Conservation (phyloP, 176 grass and related monocot genomes). For the Carex cristatella region DNA sequence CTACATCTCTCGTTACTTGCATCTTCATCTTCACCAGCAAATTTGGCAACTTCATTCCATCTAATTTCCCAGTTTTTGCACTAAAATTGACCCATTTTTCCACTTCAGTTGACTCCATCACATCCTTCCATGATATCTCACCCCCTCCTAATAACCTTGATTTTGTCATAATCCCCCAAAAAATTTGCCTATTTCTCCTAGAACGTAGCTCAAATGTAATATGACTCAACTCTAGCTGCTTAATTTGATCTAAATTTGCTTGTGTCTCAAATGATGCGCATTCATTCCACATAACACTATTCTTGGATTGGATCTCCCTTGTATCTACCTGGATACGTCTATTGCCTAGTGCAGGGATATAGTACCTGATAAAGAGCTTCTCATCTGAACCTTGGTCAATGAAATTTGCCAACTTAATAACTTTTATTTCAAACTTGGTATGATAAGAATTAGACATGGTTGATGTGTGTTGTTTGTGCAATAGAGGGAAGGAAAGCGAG, state of each 20-base stretch:
- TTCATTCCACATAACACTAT: not conserved
- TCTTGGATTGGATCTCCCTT: not conserved
- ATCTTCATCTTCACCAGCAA: slow-evolving; percentile 6
- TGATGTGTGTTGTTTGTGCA: not conserved
- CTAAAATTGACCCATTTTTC: slow-evolving; percentile 10
- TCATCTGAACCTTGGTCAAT: not conserved
- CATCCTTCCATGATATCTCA: slow-evolving; percentile 11
- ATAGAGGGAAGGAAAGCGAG: not conserved
- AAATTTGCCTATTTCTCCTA: not conserved
- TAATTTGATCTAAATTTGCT: not conserved
- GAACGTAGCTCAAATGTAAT: slow-evolving; percentile 11
- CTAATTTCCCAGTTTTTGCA: not conserved
- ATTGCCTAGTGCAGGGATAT: not conserved
- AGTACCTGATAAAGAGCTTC: slow-evolving; percentile 12
- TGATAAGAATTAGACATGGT: not conserved
- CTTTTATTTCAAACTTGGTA: slow-evolving; percentile 8
- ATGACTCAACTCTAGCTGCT: not conserved
- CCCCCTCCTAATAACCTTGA: not conserved
- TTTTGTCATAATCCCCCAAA: not conserved
- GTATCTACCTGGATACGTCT: not conserved
- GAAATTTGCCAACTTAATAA: not conserved
- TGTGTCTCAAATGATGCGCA: slow-evolving; percentile 1
- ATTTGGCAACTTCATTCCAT: not conserved
- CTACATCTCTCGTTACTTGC: not conserved
- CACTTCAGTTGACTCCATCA: not conserved